These are phyloP conservation scores for Daldinia bambusicola DNA, from an alignment of 495 filamentous ascomycete genomes.

Conservation along the genomic window DNA sequence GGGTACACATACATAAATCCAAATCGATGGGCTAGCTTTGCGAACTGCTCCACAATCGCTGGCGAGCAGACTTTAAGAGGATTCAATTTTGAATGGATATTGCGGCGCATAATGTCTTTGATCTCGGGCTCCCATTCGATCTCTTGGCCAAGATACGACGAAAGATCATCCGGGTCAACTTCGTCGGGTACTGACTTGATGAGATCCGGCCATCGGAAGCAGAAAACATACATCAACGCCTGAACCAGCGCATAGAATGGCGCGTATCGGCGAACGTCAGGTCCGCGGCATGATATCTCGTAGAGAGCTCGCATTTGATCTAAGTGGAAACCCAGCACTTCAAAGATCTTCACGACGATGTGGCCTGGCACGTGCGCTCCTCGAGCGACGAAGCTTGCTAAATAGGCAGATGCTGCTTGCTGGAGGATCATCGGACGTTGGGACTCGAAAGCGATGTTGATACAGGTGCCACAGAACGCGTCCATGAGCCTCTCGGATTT, in stretches of 20 bases:
- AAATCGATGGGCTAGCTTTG: slow-evolving; percentile 82
- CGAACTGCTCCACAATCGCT: slow-evolving; percentile 88
- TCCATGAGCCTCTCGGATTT: slow-evolving; percentile 76
- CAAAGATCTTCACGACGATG: slow-evolving; percentile 79
- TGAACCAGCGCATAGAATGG: slow-evolving; percentile 91
- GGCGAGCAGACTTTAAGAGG: slow-evolving; percentile 97
- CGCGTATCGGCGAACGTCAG: slow-evolving; percentile 82
- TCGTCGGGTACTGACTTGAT: slow-evolving; percentile 64
- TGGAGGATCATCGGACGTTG: slow-evolving; percentile 73
- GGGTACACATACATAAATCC: slow-evolving; percentile 87
- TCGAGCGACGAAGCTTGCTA: slow-evolving; percentile 90
- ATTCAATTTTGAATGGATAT: slow-evolving; percentile 88
- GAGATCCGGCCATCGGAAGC: slow-evolving; percentile 95
- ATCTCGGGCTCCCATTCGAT: slow-evolving; percentile 78
- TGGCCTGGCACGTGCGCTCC: slow-evolving; percentile 80
- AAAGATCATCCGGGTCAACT: slow-evolving; percentile 65
- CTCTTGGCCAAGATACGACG: slow-evolving; percentile 67
- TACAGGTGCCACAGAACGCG: slow-evolving; percentile 80
- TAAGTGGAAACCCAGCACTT: slow-evolving; percentile 77
- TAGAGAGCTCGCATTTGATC: slow-evolving; percentile 71
- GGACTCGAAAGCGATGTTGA: slow-evolving; percentile 59
- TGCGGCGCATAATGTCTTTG: slow-evolving; percentile 74
- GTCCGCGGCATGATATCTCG: slow-evolving; percentile 76
- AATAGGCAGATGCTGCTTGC: slow-evolving; percentile 88
- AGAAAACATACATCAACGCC: slow-evolving; percentile 93